Evolutionary conservation across 2,329 filamentous ascomycete genomes (phyloP), one percentile per base, ranked within the genome.

Genomic region (Stachybotrys elegans): DNA sequence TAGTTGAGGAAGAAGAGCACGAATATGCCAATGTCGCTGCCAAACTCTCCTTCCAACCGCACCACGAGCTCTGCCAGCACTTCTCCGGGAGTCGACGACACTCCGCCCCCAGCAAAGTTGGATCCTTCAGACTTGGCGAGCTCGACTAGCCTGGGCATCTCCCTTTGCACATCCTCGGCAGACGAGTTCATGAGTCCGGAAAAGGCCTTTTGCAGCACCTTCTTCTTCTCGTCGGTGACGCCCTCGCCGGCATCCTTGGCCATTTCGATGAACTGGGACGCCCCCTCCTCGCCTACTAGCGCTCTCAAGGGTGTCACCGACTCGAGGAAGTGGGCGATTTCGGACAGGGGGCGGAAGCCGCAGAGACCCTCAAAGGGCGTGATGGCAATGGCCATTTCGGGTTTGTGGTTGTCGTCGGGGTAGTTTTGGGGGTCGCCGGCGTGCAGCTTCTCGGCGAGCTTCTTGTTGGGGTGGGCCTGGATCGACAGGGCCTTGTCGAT

Each of bases 351-450:
- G 9, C 93, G 81, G 74, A 98, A 98, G 25, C 93, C 93, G 58
- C 93, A 98, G 25, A 98, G 79, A 1, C 93, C 93, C 62, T 97
- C 92, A 54, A 98, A 98, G 0, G 89, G 85, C 1, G 93, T 97
- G 57, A 98, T 85, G 49, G 93, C 93, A 65, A 98, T 95, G 50
- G 93, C 91, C 93, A 98, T 98, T 70, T 98, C 93, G 25, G 93
- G 93, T 71, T 98, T 98, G 76, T 98, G 93, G 71, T 98, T 98
- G 72, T 97, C 92, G 73, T 98, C 90, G 46, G 92, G 93, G 62
- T 98, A 98, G 73, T 98, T 94, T 69, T 88, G 88, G 40, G 90
- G 79, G 61, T 98, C 92, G 50, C 78, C 82, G 31, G 83, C 79
- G 65, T 97, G 93, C 22, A 98, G 74, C 62, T 89, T 72, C 69